A percentile compares a stretch with the other conserved stretches of the same genome.
Evolutionary conservation across 371 early-diverging fungal genomes (phyloP).

Genomic region (Blyttiomyces sp.): DNA sequence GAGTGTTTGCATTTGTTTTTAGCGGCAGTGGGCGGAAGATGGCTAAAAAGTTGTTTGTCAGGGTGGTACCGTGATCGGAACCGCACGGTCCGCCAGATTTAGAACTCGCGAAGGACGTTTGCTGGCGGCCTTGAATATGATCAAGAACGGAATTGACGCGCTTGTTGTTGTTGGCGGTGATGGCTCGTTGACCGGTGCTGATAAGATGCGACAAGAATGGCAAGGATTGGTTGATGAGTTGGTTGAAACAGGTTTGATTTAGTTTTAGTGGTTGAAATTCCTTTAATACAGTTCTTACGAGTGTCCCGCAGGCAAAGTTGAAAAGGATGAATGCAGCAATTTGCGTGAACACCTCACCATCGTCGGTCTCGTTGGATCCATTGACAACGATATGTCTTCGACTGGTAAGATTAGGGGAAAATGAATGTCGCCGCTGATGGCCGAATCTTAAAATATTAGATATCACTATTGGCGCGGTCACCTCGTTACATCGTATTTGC

Average conservation of each 20-base stretch:
- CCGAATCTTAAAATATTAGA: constrained; percentile 36
- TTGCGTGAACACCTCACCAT: constrained; percentile 75
- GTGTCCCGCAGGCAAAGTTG: constrained; percentile 47
- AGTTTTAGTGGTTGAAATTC: background rate
- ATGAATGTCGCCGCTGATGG: background rate
- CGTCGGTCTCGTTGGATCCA: constrained; percentile 94
- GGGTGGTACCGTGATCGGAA: constrained; percentile 98
- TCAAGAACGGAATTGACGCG: constrained; percentile 90
- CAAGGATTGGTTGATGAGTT: constrained; percentile 75
- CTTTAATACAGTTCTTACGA: background rate
- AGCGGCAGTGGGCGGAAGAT: background rate
- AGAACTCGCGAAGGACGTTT: constrained; percentile 85
- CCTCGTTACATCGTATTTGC: constrained; percentile 96
- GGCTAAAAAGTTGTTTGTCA: constrained; percentile 14
- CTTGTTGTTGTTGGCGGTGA: constrained; percentile 98
- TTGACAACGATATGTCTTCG: constrained; percentile 96
- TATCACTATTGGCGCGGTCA: constrained; percentile 95
- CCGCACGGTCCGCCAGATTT: constrained; percentile 91
- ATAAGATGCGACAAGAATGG: constrained; percentile 93
- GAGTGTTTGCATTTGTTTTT: constrained; percentile 19
- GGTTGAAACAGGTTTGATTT: constrained; percentile 38
- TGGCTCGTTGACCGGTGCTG: constrained; percentile 97
- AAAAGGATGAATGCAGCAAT: constrained; percentile 51
- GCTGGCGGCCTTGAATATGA: constrained; percentile 81
- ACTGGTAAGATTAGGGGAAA: constrained; percentile 55